A percentile compares a stretch with the other conserved stretches of the same genome.
Conservation (phyloP, 2,329 filamentous ascomycete species). For the Biscogniauxia marginata region DNA sequence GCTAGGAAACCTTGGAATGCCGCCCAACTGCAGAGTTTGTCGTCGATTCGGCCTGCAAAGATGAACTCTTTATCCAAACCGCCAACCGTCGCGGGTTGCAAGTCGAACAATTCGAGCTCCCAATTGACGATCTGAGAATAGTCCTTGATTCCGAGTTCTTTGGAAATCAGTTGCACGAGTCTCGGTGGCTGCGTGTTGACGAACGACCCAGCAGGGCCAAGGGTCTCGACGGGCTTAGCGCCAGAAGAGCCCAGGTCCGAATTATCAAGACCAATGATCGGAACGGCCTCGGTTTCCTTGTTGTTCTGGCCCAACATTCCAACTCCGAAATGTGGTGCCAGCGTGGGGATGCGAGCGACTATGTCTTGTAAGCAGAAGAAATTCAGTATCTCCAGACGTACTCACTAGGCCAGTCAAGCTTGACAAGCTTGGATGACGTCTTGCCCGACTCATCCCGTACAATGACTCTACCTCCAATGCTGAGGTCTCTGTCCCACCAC, state of each 20-base stretch:
- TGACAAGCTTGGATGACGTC: constrained; percentile 78
- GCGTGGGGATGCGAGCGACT: constrained; percentile 83
- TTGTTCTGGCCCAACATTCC: constrained; percentile 69
- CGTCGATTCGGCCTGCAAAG: constrained; percentile 91
- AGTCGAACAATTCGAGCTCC: constrained; percentile 95
- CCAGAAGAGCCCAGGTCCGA: constrained; percentile 48
- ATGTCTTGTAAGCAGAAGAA: constrained; percentile 13
- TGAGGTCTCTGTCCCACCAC: constrained; percentile 96
- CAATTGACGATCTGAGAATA: constrained; percentile 83
- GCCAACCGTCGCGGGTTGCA: constrained; percentile 77
- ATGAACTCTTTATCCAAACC: constrained; percentile 92
- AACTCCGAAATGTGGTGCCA: constrained; percentile 91
- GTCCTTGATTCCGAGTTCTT: constrained; percentile 71
- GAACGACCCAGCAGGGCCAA: constrained; percentile 71
- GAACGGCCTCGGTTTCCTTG: constrained; percentile 88
- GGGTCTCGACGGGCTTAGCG: constrained; percentile 38
- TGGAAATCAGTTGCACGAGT: constrained; percentile 79
- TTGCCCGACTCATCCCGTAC: constrained; percentile 76
- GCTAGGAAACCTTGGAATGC: constrained; percentile 81
- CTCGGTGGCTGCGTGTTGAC: constrained; percentile 79
- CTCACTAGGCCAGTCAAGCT: constrained; percentile 82
- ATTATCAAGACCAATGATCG: constrained; percentile 86
- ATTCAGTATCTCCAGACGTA: constrained; percentile 3
- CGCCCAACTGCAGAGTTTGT: constrained; percentile 95
- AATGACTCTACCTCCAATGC: constrained; percentile 85